A percentile compares a stretch with the other conserved stretches of the same genome.
Evolutionary conservation across 2,329 filamentous ascomycete genomes (phyloP).

Genomic region (Aspergillus sp.): DNA sequence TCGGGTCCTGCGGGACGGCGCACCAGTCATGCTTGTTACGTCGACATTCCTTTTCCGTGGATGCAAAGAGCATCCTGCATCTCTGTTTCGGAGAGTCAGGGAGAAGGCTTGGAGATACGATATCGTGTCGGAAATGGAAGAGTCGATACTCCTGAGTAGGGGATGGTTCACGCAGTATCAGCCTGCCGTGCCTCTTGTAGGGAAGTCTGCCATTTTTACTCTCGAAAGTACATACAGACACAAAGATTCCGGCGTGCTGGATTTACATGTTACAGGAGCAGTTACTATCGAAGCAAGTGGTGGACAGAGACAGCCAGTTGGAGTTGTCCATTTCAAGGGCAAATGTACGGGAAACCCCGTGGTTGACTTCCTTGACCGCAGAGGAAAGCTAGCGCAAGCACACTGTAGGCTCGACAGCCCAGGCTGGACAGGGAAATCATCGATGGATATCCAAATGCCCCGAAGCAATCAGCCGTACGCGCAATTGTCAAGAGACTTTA

Average conservation of each 20-base stretch:
- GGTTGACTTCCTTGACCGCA: conserved; percentile 18
- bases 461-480: conserved; percentile 94
- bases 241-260: neutral
- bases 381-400: neutral
- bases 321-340: conserved; percentile 8
- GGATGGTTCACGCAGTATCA: conserved; percentile 13
- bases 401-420: conserved; percentile 3
- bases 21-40: conserved; percentile 13
- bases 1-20: conserved; percentile 9
- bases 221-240: conserved; percentile 11
- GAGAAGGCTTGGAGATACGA: conserved; percentile 9
- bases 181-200: conserved; percentile 6
- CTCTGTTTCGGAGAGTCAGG: conserved; percentile 8
- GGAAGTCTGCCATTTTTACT: conserved; percentile 11
- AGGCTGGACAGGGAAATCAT: conserved; percentile 12
- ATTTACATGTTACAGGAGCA: conserved; percentile 13
- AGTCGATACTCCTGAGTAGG: conserved; percentile 11
- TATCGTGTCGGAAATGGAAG: conserved; percentile 10
- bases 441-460: conserved; percentile 77
- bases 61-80: neutral
- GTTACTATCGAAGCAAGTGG: conserved; percentile 1
- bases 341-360: conserved; percentile 19
- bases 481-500: conserved; percentile 92
- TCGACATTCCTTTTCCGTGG: conserved; percentile 18
- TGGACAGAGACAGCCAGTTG: neutral